Evolutionary conservation across 148 eudicot genomes (phyloP).

Genomic region (Vaccinium vitisidaea): DNA sequence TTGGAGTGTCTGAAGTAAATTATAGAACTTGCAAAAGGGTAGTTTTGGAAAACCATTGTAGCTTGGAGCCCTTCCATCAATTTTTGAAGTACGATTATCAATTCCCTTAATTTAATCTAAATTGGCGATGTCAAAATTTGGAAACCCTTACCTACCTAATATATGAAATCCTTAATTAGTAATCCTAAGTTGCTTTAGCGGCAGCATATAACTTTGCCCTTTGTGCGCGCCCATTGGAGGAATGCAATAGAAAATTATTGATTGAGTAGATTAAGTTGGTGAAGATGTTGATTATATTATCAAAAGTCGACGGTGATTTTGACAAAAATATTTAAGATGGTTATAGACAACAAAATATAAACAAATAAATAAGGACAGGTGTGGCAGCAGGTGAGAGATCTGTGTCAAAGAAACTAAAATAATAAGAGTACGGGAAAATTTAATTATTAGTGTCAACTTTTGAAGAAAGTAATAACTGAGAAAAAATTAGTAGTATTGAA

Average conservation of each 20-base stretch:
- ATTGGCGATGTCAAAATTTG: not conserved
- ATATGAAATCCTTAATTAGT: not conserved
- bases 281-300: not conserved
- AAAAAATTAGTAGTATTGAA: not conserved
- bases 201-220: not conserved
- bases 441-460: not conserved
- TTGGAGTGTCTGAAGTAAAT: too few relatives aligned
- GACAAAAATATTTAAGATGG: not conserved
- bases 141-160: not conserved
- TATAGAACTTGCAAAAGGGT: too few relatives aligned
- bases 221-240: not conserved
- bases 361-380: conserved; percentile 4
- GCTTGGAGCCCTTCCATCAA: too few relatives aligned
- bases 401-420: not conserved
- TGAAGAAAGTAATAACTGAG: not conserved
- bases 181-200: not conserved
- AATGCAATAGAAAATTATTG: not conserved
- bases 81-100: too few relatives aligned
- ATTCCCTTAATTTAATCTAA: too few relatives aligned
- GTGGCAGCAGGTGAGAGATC: conserved; percentile 10
- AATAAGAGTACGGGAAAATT: not conserved
- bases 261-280: not conserved
- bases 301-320: not conserved
- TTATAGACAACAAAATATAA: not conserved
- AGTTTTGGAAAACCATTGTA: too few relatives aligned